phyloP scores from a whole-genome alignment of 805 yeast species.

The Saturnispora zaruensis region DNA sequence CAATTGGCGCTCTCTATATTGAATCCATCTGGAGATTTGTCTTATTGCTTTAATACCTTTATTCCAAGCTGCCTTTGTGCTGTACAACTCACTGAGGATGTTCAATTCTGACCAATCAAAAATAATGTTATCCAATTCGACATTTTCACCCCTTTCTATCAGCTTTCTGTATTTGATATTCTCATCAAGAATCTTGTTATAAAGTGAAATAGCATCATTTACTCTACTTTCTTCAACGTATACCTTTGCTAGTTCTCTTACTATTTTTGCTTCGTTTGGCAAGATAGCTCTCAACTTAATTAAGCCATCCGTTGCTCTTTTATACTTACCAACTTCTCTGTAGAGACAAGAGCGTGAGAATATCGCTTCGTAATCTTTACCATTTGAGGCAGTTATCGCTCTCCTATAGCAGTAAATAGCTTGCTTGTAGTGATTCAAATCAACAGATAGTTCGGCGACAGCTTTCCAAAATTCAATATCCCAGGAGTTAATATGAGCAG shows the following conservation, averaged over 20 bases:
- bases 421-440: constrained; percentile 61
- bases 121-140: constrained; percentile 31
- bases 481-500: constrained; percentile 68
- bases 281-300: constrained; percentile 45
- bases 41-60: constrained; percentile 60
- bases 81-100: constrained; percentile 70
- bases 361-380: constrained; percentile 45
- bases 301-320: constrained; percentile 68
- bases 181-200: constrained; percentile 51
- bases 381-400: constrained; percentile 40
- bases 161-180: constrained; percentile 39
- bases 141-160: constrained; percentile 17
- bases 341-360: constrained; percentile 61
- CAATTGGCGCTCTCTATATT: constrained; percentile 50
- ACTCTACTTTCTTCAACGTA: constrained; percentile 48
- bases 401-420: constrained; percentile 72
- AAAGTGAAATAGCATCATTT: constrained; percentile 67
- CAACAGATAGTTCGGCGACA: constrained; percentile 60
- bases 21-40: constrained; percentile 75
- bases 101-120: constrained; percentile 90
- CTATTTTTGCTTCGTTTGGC: constrained; percentile 52
- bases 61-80: constrained; percentile 55
- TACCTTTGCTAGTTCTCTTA: constrained; percentile 52
- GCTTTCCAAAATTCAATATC: constrained; percentile 73
- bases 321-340: constrained; percentile 54